Percentiles rank a stretch among this genome's conserved stretches.
These are phyloP conservation scores for Articulospora tetracladia DNA, from an alignment of 495 filamentous ascomycete genomes.

Conservation along the genomic window DNA sequence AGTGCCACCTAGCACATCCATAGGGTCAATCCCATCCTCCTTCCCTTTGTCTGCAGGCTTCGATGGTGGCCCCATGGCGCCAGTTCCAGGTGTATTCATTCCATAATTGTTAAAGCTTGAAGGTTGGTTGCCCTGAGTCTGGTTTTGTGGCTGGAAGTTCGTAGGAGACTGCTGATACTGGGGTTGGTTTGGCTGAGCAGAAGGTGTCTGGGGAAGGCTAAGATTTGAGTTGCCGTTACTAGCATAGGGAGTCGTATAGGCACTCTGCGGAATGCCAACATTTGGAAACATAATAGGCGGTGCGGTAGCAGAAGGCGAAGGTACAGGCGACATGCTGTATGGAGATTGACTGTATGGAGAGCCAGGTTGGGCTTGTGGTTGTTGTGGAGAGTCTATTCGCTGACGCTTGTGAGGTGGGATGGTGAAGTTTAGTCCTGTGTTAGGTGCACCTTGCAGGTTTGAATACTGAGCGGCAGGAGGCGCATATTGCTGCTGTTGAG, in stretches of 20 bases:
- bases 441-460: slow-evolving; percentile 49
- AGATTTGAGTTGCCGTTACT: slow-evolving; percentile 21
- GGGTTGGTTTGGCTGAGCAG: slow-evolving; percentile 2
- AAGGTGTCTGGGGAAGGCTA: slow-evolving; percentile 16
- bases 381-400: slow-evolving; percentile 55
- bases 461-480: slow-evolving; percentile 46
- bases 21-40: slow-evolving; percentile 61
- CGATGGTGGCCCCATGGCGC: slow-evolving; percentile 78
- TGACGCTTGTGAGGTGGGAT: slow-evolving; percentile 52
- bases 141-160: slow-evolving; percentile 21
- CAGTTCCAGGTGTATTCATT: slow-evolving; percentile 31
- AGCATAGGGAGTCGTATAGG: slow-evolving; percentile 28
- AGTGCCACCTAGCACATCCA: slow-evolving; percentile 72
- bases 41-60: slow-evolving; percentile 67
- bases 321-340: slow-evolving; percentile 44
- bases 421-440: slow-evolving; percentile 37
- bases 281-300: slow-evolving; percentile 23
- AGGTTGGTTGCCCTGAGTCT: slow-evolving; percentile 24
- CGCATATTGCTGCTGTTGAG: slow-evolving; percentile 47
- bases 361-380: slow-evolving; percentile 42
- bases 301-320: slow-evolving; percentile 26
- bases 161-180: slow-evolving; percentile 23
- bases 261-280: slow-evolving; percentile 19
- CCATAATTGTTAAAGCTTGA: slow-evolving; percentile 26
- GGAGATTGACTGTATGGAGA: slow-evolving; percentile 42